These are phyloP conservation scores for Tetrapyrgos nigripes DNA, from an alignment of 1,284 basidiomycete genomes.

Conservation along the genomic window DNA sequence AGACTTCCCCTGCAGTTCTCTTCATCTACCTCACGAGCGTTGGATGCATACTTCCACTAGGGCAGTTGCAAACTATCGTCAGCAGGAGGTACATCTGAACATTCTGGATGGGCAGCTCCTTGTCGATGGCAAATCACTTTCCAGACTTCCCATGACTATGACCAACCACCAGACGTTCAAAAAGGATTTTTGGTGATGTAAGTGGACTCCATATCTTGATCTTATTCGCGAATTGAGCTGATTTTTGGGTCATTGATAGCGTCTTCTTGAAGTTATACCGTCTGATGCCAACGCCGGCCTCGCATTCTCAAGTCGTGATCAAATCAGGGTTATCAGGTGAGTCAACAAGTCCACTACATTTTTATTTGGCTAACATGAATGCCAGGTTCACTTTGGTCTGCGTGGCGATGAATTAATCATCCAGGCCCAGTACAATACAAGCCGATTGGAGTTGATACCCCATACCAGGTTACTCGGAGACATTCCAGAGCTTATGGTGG, in stretches of 20 bases:
- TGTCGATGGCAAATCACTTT: slow-evolving; percentile 46
- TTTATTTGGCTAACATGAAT: slow-evolving; percentile 1
- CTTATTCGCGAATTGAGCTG: not conserved
- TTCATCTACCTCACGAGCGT: slow-evolving; percentile 22
- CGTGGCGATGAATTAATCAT: slow-evolving; percentile 4
- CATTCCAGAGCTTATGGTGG: too few relatives aligned
- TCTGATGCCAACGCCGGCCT: slow-evolving; percentile 37
- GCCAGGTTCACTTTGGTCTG: slow-evolving; percentile 1
- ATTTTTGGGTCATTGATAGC: slow-evolving; percentile 27
- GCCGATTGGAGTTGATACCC: too few relatives aligned
- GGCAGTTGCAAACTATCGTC: not conserved
- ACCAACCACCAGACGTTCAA: slow-evolving; percentile 37
- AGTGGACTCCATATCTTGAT: not conserved
- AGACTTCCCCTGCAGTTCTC: not conserved
- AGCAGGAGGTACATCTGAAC: slow-evolving; percentile 40
- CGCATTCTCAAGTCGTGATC: slow-evolving; percentile 38
- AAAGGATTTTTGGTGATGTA: not conserved
- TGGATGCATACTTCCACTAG: slow-evolving; percentile 38
- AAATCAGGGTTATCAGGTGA: slow-evolving; percentile 31
- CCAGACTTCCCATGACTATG: slow-evolving; percentile 43
- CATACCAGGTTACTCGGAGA: too few relatives aligned
- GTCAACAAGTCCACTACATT: not conserved
- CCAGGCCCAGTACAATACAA: too few relatives aligned
- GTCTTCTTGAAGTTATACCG: slow-evolving; percentile 43
- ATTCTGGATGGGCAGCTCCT: slow-evolving; percentile 48